These are phyloP conservation scores for Rhizophagus sp. DNA, from an alignment of 192 early-diverging fungal species.

Conservation along the genomic window DNA sequence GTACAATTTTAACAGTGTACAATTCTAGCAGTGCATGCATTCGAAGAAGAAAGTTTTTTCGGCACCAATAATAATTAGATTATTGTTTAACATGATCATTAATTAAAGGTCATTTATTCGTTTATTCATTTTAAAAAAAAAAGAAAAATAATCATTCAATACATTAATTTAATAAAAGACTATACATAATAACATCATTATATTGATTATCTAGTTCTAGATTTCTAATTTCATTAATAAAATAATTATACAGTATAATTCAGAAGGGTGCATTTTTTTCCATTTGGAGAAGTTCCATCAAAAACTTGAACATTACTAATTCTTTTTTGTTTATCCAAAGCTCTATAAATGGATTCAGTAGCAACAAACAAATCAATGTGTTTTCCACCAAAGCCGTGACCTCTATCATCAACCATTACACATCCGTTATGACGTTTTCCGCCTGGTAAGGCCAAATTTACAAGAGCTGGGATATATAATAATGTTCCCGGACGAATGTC, in stretches of 20 bases:
- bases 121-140: too few relatives aligned
- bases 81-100: too few relatives aligned
- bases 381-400: slow-evolving; percentile 36
- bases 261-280: background rate
- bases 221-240: too few relatives aligned
- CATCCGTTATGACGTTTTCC: slow-evolving; percentile 49
- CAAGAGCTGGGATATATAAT: slow-evolving; percentile 37
- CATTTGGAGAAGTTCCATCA: background rate
- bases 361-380: slow-evolving; percentile 37
- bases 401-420: slow-evolving; percentile 41
- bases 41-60: too few relatives aligned
- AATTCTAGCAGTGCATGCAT: too few relatives aligned
- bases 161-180: too few relatives aligned
- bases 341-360: background rate
- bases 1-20: too few relatives aligned
- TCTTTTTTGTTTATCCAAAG: background rate
- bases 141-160: too few relatives aligned
- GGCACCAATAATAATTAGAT: too few relatives aligned
- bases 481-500: slow-evolving; percentile 39
- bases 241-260: background rate
- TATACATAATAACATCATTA: too few relatives aligned
- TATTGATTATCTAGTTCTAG: too few relatives aligned
- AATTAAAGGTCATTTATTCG: too few relatives aligned
- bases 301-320: background rate
- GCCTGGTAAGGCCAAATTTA: slow-evolving; percentile 36